Base-by-base conservation (phyloP, 2,329 filamentous ascomycete genomes). In the Parasarocladium wereldwijsianum region DNA sequence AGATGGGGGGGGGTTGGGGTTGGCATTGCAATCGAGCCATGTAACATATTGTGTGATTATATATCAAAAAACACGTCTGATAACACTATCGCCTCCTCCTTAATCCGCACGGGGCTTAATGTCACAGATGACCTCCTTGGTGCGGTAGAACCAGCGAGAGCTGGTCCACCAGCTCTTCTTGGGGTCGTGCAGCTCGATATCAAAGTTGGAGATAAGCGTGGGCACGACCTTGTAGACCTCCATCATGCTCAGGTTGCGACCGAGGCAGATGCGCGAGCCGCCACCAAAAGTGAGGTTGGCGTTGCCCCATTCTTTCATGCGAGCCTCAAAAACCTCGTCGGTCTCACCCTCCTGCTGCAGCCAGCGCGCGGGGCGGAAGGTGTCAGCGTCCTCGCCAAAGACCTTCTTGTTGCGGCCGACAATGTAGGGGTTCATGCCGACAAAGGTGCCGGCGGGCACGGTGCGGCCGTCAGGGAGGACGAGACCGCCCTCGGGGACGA, bases 361-460 rank as follows among this genome's bases (percentile, higher is more conserved):
- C 57, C 60, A 67, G 15, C 63, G 46, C 37, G 62, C 59, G 0
- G 62, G 60, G 4, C 46, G 45, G 40, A 64, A 67, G 4, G 40
- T 35, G 10, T 60, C 51, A 1, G 53, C 50, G 34, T 66, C 60
- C 0, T 49, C 38, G 2, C 59, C 61, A 34, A 55, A 65, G 3
- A 58, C 40, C 0, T 25, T 35, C 23, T 42, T 44, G 39, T 65
- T 57, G 12, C 43, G 41, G 25, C 44, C 38, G 3, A 50, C 35
- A 15, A 56, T 44, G 39, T 47, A 55, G 3, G 53, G 42, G 28
- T 53, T 57, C 21, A 55, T 44, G 8, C 53, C 51, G 2, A 57
- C 45, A 9, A 33, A 38, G 6, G 49, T 47, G 17, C 31, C 32
- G 18, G 25, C 40, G 1, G 47, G 49, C 7, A 52, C 34, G 30